phyloP scores from a whole-genome alignment of 495 filamentous ascomycete species.

The Tetracladium setigerum region DNA sequence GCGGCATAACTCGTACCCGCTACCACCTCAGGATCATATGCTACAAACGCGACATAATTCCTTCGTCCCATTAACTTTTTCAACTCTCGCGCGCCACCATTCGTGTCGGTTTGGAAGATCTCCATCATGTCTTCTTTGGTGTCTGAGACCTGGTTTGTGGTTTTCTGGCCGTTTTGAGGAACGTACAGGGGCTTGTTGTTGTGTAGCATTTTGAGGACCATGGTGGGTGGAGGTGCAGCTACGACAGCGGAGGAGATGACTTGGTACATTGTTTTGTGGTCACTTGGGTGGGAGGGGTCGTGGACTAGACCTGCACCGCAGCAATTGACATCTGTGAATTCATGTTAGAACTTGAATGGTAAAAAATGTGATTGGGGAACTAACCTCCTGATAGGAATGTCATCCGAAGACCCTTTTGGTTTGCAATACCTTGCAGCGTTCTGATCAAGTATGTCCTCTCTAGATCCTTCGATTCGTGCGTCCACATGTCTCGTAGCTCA shows the following conservation, averaged over 20 bases:
- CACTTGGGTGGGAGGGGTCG: conserved; percentile 79
- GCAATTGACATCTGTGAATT: conserved; percentile 61
- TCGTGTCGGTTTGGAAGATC: conserved; percentile 88
- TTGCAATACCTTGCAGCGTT: conserved; percentile 87
- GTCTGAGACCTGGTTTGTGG: conserved; percentile 49
- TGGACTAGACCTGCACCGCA: conserved; percentile 91
- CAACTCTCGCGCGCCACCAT: conserved; percentile 68
- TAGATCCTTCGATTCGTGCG: conserved; percentile 94
- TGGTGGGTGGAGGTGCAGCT: conserved; percentile 72
- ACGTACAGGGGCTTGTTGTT: conserved; percentile 85
- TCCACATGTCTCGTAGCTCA: conserved; percentile 94
- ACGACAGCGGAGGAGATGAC: conserved; percentile 88
- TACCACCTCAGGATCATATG: conserved; percentile 80
- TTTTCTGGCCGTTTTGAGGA: conserved; percentile 83
- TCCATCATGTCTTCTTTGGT: conserved; percentile 99
- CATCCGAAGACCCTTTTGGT: conserved; percentile 91
- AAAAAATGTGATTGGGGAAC: conserved; percentile 11
- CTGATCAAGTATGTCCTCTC: conserved; percentile 95
- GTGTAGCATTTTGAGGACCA: conserved; percentile 88
- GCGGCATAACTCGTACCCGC: conserved; percentile 43
- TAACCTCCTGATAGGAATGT: conserved; percentile 83
- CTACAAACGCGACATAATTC: conserved; percentile 92
- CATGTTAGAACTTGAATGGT: conserved; percentile 5
- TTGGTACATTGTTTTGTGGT: conserved; percentile 99
- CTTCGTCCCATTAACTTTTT: conserved; percentile 86